A percentile compares a stretch with the other conserved stretches of the same genome.
phyloP scores from a whole-genome alignment of 225 moss, liverwort and hornwort species.

The Pseudisothecium myosuroides region DNA sequence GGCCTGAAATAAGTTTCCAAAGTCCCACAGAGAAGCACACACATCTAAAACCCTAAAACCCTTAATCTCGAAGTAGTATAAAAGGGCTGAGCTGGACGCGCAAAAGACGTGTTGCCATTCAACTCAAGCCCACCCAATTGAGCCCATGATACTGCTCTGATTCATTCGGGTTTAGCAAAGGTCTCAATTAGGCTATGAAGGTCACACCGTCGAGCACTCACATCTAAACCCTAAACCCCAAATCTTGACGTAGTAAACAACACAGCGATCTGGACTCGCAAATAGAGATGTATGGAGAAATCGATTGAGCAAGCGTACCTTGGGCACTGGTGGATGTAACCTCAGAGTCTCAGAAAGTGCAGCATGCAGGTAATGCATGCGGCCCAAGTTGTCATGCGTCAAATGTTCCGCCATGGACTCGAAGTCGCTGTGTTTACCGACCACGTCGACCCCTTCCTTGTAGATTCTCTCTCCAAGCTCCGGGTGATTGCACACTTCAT shows the following conservation, averaged over 20 bases:
- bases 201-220: neutral
- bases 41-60: neutral
- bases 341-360: conserved; percentile 59
- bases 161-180: neutral
- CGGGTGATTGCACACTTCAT: conserved; percentile 35
- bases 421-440: conserved; percentile 17
- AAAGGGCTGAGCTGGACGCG: no score
- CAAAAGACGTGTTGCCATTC: conserved; percentile 17
- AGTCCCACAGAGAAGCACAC: neutral
- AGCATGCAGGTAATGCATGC: conserved; percentile 73
- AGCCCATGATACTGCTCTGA: neutral
- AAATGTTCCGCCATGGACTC: conserved; percentile 36
- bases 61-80: neutral
- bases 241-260: neutral
- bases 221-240: neutral
- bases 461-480: conserved; percentile 56
- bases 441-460: conserved; percentile 33
- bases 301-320: conserved; percentile 25
- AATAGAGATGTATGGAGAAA: neutral
- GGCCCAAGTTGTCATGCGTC: conserved; percentile 43
- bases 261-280: neutral
- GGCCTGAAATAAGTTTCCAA: neutral
- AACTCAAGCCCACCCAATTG: neutral
- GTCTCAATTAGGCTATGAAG: no score
- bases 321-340: conserved; percentile 58